Evolutionary conservation across 257 asterid species (phyloP).

Genomic region (Penstemon eatonii): DNA sequence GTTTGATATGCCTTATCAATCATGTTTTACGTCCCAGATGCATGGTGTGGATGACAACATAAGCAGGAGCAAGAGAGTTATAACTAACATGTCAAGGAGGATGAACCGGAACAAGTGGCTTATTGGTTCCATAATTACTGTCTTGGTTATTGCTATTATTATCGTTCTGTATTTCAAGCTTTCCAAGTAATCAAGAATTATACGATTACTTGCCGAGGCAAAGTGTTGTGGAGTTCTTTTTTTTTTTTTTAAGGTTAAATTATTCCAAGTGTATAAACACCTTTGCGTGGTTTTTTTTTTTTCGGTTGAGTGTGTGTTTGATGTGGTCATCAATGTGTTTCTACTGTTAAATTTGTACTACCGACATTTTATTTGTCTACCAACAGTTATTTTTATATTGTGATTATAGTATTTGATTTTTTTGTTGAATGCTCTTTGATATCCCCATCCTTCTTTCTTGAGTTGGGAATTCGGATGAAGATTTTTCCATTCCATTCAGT

Average conservation of each 20-base stretch:
- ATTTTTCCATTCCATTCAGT: too few relatives aligned
- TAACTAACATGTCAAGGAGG: conserved; percentile 64
- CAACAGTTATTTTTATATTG: background rate
- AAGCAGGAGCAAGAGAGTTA: conserved; percentile 58
- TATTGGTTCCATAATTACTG: conserved; percentile 48
- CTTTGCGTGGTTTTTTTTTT: background rate
- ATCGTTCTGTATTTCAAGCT: conserved; percentile 66
- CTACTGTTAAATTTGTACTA: background rate
- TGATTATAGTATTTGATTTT: too few relatives aligned
- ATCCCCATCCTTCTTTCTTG: too few relatives aligned
- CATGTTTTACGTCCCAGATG: conserved; percentile 40
- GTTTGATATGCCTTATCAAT: background rate
- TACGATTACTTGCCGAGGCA: background rate
- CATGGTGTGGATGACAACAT: conserved; percentile 72
- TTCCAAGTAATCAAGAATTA: conserved; percentile 31
- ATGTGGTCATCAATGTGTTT: conserved; percentile 21
- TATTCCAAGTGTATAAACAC: conserved; percentile 25
- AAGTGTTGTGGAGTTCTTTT: background rate
- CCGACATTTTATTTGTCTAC: background rate
- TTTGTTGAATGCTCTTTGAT: too few relatives aligned
- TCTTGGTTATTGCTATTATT: conserved; percentile 48
- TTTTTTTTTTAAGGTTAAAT: conserved; percentile 2
- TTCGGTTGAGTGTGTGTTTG: background rate
- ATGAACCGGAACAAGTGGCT: conserved; percentile 74
- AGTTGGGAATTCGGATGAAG: too few relatives aligned